phyloP scores from a whole-genome alignment of 1,284 basidiomycete species.

The Boletellus deceptivus region DNA sequence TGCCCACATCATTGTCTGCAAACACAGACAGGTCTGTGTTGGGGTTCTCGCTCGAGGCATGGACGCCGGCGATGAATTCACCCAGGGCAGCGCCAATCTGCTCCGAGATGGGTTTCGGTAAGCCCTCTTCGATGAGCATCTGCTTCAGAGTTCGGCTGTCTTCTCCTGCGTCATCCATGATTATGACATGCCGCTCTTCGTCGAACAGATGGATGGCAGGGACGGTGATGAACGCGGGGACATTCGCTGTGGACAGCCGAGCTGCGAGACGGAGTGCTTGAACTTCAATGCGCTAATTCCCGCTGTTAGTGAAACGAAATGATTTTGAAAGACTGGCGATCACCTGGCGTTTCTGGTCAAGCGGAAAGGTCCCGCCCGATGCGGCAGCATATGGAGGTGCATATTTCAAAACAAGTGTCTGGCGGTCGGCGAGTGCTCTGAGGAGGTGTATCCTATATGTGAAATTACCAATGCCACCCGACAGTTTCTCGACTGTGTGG shows the following conservation, averaged over 20 bases:
- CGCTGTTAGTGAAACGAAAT: constrained; percentile 2
- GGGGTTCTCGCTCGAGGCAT: constrained; percentile 40
- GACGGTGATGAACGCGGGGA: constrained; percentile 42
- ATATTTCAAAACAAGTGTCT: constrained; percentile 58
- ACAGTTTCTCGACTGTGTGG: constrained; percentile 34
- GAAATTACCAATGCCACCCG: constrained; percentile 55
- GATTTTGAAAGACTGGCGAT: constrained; percentile 1
- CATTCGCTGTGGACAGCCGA: constrained; percentile 24
- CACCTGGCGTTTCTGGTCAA: constrained; percentile 56
- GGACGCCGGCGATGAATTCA: constrained; percentile 47
- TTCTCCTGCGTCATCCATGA: constrained; percentile 61
- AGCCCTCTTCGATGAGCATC: constrained; percentile 40
- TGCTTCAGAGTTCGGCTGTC: constrained; percentile 45
- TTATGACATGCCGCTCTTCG: constrained; percentile 43
- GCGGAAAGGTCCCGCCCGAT: constrained; percentile 26
- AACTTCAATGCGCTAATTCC: constrained; percentile 48
- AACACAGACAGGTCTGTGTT: constrained; percentile 37
- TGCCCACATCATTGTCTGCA: constrained; percentile 41
- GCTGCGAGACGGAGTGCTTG: constrained; percentile 45
- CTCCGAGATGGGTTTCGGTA: constrained; percentile 34
- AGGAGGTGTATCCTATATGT: constrained; percentile 48
- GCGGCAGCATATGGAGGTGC: constrained; percentile 42
- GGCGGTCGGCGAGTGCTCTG: constrained; percentile 36
- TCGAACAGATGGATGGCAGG: constrained; percentile 53
- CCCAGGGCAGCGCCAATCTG: constrained; percentile 53